These are phyloP conservation scores for Ogataea haglerorum DNA, from an alignment of 805 yeast species.

Conservation along the genomic window DNA sequence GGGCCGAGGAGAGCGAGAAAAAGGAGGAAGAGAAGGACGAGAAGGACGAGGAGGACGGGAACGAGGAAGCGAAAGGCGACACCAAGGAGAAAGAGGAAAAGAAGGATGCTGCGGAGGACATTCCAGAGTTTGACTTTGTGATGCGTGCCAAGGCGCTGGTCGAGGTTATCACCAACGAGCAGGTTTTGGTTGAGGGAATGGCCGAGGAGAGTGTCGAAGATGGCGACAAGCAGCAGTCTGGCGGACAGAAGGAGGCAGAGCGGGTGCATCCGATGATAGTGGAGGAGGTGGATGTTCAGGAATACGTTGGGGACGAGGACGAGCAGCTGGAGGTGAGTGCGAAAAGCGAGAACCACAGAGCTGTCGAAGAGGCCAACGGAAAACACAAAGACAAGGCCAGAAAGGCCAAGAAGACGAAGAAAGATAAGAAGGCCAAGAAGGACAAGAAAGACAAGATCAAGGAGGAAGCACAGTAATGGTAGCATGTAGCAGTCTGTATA, in stretches of 20 bases:
- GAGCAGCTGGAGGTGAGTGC: constrained; percentile 16
- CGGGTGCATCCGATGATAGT: constrained; percentile 29
- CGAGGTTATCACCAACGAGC: constrained; percentile 35
- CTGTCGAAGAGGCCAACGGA: no score
- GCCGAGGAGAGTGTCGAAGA: constrained; percentile 12
- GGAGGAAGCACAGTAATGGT: constrained; percentile 11
- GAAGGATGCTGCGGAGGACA: constrained; percentile 14
- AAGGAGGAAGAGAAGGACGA: constrained; percentile 28
- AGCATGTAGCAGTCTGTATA: constrained; percentile 2
- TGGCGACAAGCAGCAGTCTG: not conserved
- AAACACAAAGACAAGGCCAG: constrained; percentile 11
- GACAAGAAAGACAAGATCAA: constrained; percentile 12
- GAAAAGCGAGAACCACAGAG: not conserved
- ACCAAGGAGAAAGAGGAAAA: constrained; percentile 11
- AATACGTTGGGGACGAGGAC: constrained; percentile 31
- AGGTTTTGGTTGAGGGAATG: constrained; percentile 33
- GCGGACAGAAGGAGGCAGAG: constrained; percentile 7
- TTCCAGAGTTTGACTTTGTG: constrained; percentile 39
- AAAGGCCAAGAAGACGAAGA: constrained; percentile 12
- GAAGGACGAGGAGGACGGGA: constrained; percentile 12
- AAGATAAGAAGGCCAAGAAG: constrained; percentile 9
- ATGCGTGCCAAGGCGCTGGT: constrained; percentile 39
- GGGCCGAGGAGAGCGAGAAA: constrained; percentile 18
- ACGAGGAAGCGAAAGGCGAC: not conserved
- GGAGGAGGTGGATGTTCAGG: constrained; percentile 43